phyloP scores from a whole-genome alignment of 2,329 filamentous ascomycete species.

The Phyllosticta citrichinensis region DNA sequence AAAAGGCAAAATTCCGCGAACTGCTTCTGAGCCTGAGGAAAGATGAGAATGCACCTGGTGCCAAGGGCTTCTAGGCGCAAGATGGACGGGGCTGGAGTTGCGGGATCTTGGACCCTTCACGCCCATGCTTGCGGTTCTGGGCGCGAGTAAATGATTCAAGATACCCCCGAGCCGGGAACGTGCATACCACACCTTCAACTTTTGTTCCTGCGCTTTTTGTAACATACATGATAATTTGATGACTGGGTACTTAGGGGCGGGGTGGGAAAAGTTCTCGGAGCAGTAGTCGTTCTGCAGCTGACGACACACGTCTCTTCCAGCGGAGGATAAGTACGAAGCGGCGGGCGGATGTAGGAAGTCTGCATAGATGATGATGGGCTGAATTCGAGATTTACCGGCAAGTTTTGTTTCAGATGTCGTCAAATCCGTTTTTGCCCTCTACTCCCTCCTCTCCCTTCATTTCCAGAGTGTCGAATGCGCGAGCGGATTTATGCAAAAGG shows the following conservation, averaged over 20 bases:
- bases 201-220: slow-evolving; percentile 5
- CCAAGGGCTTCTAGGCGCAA: slow-evolving; percentile 33
- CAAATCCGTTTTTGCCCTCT: neutral
- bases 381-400: neutral
- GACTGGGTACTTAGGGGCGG: slow-evolving; percentile 5
- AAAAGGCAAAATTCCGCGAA: slow-evolving; percentile 95
- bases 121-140: neutral
- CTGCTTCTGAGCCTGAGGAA: slow-evolving; percentile 78
- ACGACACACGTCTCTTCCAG: neutral
- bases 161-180: neutral
- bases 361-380: neutral
- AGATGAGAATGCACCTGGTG: slow-evolving; percentile 73
- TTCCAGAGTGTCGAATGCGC: neutral
- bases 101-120: neutral
- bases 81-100: neutral
- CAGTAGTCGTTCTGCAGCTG: neutral
- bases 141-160: neutral
- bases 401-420: neutral
- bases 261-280: neutral
- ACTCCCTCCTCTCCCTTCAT: neutral
- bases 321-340: neutral
- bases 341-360: neutral
- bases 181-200: neutral
- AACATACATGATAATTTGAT: slow-evolving; percentile 9
- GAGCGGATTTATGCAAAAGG: neutral